Base-by-base conservation (phyloP, 148 eudicot genomes). In the Rhododendron simsii region DNA sequence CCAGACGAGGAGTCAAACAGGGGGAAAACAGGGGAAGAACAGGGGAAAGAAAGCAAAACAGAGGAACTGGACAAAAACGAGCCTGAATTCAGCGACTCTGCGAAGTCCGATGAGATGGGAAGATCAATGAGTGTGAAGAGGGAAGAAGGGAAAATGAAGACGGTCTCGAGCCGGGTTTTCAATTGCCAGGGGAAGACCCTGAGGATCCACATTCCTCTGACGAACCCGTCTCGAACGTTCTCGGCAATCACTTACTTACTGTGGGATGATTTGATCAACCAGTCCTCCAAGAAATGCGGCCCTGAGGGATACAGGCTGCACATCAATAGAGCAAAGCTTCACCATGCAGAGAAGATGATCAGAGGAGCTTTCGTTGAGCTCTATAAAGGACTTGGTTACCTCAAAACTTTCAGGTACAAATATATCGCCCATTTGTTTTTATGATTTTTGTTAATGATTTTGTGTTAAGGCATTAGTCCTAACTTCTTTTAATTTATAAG, bases 281-380 rank as follows among this genome's bases (percentile, higher is more conserved):
- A 93, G 83, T 91, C 95, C 2, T 92, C 99, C 30, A 95, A 88
- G 84, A 98, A 95, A 91, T 78, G 86, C 65, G 90, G 92, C 67
- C 84, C 92, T 0, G 92, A 92, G 81, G 93, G 91, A 85, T 86
- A 77, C 50, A 94, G 86, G 80, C 82, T 95, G 47, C 98, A 93
- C 76, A 88, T 95, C 85, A 95, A 93, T 80, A 94, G 90, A 89
- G 91, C 89, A 69, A 95, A 94, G 89, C 90, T 98, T 30, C 95
- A 89, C 18, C 98, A 98, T 81, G 98, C 99, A 3, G 96, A 93
- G 89, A 98, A 98, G 91, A 95, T 95, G 98, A 95, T 98, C 41
- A 84, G 91, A 87, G 96, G 98, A 44, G 99, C 99, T 84, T 92
- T 95, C 82, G 87, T 95, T 88, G 99, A 98, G 89, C 92, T 98